phyloP scores from a whole-genome alignment of 345 rosid species.

The Firmiana major region DNA sequence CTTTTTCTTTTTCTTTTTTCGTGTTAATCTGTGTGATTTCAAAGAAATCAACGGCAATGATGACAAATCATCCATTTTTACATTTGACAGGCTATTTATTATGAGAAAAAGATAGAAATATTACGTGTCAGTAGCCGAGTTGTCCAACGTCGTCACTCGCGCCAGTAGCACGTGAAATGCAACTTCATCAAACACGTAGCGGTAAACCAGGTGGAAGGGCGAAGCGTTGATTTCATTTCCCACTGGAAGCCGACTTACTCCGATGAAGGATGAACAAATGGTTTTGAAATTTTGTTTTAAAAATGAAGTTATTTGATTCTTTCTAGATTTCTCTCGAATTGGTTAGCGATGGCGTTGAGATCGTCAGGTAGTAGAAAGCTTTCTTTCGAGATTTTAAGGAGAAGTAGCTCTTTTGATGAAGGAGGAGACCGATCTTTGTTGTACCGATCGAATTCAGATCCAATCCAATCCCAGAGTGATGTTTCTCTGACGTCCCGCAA shows the following conservation, averaged over 20 bases:
- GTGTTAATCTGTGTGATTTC: too few relatives aligned
- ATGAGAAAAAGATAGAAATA: too few relatives aligned
- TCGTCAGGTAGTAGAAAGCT: neutral
- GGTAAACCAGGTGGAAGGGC: neutral
- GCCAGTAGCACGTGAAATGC: neutral
- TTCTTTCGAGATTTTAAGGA: slow-evolving; percentile 12
- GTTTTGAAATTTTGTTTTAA: neutral
- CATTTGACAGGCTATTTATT: too few relatives aligned
- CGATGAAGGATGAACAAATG: neutral
- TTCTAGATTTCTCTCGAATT: slow-evolving; percentile 1
- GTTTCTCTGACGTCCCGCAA: neutral
- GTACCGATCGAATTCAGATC: slow-evolving; percentile 8
- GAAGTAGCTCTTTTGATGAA: neutral
- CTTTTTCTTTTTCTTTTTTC: too few relatives aligned
- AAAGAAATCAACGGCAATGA: too few relatives aligned
- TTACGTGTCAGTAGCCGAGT: neutral
- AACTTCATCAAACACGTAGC: neutral
- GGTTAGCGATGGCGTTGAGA: slow-evolving; percentile 1
- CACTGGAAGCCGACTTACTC: neutral
- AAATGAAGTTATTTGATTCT: neutral
- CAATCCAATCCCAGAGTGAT: neutral
- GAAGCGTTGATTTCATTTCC: neutral
- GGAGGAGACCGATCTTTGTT: neutral
- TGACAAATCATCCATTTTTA: too few relatives aligned
- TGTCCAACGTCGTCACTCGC: neutral